A percentile compares a stretch with the other conserved stretches of the same genome.
Conservation (phyloP, 2,329 filamentous ascomycete species). For the Penicillium thymicola region DNA sequence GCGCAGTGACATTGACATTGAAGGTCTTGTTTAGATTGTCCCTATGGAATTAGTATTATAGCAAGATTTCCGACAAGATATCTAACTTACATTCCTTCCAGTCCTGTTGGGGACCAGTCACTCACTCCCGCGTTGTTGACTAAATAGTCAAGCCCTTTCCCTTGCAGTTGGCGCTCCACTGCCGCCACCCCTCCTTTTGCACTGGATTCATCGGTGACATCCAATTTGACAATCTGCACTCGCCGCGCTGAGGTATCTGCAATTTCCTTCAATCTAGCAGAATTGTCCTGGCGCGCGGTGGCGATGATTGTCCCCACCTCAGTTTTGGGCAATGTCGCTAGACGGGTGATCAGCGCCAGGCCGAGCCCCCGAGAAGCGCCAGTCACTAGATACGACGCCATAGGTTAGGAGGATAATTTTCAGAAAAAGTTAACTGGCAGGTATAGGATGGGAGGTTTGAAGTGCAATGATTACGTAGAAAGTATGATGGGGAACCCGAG, state of each 20-base stretch:
- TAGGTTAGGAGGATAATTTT: slow-evolving; percentile 4
- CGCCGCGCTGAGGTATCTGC: slow-evolving; percentile 34
- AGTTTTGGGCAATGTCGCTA: slow-evolving; percentile 29
- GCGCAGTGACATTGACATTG: slow-evolving; percentile 42
- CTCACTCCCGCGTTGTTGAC: slow-evolving; percentile 46
- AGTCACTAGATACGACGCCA: slow-evolving; percentile 40
- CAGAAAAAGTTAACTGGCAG: no score
- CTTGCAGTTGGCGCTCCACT: slow-evolving; percentile 35
- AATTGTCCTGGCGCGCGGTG: slow-evolving; percentile 36
- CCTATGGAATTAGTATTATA: slow-evolving; percentile 14
- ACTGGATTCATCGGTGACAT: slow-evolving; percentile 36
- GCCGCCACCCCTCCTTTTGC: slow-evolving; percentile 34
- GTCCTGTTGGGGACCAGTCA: slow-evolving; percentile 12
- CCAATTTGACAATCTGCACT: slow-evolving; percentile 37
- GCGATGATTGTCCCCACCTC: slow-evolving; percentile 44
- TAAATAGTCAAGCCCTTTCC: slow-evolving; percentile 46
- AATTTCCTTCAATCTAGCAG: slow-evolving; percentile 34
- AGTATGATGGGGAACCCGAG: background rate
- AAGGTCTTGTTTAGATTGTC: slow-evolving; percentile 41
- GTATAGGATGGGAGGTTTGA: background rate
- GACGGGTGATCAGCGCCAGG: slow-evolving; percentile 32
- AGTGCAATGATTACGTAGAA: background rate
- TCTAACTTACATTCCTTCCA: slow-evolving; percentile 26
- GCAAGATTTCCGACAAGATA: background rate
- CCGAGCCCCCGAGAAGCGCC: slow-evolving; percentile 38